These are phyloP conservation scores for Colletotrichum tropicale DNA, from an alignment of 2,329 filamentous ascomycete species.

Conservation along the genomic window DNA sequence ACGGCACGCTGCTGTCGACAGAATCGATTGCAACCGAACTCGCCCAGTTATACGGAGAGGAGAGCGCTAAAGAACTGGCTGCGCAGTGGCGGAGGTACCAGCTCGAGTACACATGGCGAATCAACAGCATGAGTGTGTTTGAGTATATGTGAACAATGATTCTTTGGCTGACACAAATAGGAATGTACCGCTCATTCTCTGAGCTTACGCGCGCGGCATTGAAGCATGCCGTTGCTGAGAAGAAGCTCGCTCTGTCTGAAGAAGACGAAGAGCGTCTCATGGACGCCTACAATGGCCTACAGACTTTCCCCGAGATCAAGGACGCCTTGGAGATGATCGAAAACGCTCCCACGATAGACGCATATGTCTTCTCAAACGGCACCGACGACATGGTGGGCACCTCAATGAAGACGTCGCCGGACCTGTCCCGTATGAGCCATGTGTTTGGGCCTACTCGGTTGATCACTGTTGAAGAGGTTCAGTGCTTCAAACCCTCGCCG, in stretches of 20 bases:
- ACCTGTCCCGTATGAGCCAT: conserved; percentile 50
- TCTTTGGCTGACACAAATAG: conserved; percentile 38
- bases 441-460: conserved; percentile 51
- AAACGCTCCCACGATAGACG: conserved; percentile 42
- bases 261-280: conserved; percentile 57
- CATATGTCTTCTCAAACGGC: conserved; percentile 75
- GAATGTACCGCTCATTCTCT: conserved; percentile 64
- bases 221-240: conserved; percentile 66
- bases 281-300: conserved; percentile 67
- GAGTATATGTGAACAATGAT: background rate
- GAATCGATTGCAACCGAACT: conserved; percentile 69
- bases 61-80: conserved; percentile 61
- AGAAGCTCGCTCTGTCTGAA: conserved; percentile 46
- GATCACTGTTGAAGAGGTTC: conserved; percentile 64
- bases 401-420: conserved; percentile 62
- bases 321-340: conserved; percentile 54
- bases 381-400: conserved; percentile 65
- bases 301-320: conserved; percentile 68
- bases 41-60: conserved; percentile 58
- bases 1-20: conserved; percentile 76
- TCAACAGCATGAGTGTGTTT: conserved; percentile 74
- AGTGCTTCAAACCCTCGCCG: conserved; percentile 69
- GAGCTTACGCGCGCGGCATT: conserved; percentile 67
- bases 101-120: conserved; percentile 78
- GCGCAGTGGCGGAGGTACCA: conserved; percentile 71